These are phyloP conservation scores for Dichomitus squalens DNA, from an alignment of 1,284 basidiomycete species.

Conservation along the genomic window DNA sequence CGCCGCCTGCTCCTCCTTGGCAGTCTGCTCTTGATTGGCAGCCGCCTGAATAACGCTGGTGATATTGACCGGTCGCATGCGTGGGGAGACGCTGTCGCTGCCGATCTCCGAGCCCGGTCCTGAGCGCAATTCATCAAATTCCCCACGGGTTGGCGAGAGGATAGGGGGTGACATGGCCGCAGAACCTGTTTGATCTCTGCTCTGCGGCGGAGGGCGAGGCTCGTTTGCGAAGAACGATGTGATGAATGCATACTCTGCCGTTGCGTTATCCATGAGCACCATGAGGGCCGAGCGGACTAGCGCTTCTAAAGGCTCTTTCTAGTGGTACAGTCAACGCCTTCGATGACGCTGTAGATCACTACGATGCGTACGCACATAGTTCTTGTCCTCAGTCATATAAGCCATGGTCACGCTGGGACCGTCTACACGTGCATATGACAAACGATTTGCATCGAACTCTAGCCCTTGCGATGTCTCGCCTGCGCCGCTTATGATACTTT, in stretches of 20 bases:
- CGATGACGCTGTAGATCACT: neutral
- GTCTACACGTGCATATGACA: constrained; percentile 72
- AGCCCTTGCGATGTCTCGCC: constrained; percentile 42
- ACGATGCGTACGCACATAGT: constrained; percentile 56
- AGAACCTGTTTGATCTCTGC: constrained; percentile 38
- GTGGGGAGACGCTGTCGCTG: constrained; percentile 26
- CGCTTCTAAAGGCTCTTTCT: constrained; percentile 86
- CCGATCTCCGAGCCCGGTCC: constrained; percentile 30
- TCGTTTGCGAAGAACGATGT: constrained; percentile 75
- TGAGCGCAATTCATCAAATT: constrained; percentile 34
- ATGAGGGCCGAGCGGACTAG: constrained; percentile 83
- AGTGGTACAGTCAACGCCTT: constrained; percentile 7
- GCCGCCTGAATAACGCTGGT: constrained; percentile 28
- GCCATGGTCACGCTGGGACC: constrained; percentile 80
- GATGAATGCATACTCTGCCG: constrained; percentile 88
- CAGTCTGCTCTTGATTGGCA: constrained; percentile 11
- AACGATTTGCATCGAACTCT: constrained; percentile 53
- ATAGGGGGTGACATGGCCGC: constrained; percentile 41
- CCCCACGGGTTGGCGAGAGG: constrained; percentile 30
- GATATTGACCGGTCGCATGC: constrained; percentile 31
- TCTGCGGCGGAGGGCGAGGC: constrained; percentile 31
- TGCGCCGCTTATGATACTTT: constrained; percentile 48
- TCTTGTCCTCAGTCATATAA: constrained; percentile 86
- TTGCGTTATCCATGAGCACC: constrained; percentile 92
- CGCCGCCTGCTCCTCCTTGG: constrained; percentile 60